Conservation (phyloP, 1,284 basidiomycete genomes). For the Paramarasmius palmivorus region DNA sequence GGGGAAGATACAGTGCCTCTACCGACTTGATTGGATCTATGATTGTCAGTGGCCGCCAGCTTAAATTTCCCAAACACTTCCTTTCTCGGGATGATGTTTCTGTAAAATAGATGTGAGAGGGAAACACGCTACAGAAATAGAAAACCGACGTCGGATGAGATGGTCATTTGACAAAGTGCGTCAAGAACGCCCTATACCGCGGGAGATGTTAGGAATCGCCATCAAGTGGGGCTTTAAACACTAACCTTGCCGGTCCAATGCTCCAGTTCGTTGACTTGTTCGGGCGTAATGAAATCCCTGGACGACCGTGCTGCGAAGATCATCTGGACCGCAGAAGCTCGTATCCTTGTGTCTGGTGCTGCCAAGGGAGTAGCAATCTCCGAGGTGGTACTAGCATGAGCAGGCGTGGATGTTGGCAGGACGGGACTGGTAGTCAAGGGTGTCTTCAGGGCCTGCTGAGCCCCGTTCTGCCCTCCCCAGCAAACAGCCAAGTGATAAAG, state of each 20-base stretch:
- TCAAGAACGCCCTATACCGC: slow-evolving; percentile 13
- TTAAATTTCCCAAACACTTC: slow-evolving; percentile 44
- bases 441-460: slow-evolving; percentile 24
- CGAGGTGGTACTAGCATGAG: slow-evolving; percentile 22
- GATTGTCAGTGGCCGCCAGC: no score
- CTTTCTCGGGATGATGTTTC: slow-evolving; percentile 42
- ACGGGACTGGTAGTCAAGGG: slow-evolving; percentile 49
- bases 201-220: not conserved
- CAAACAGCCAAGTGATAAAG: slow-evolving; percentile 71
- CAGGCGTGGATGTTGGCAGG: slow-evolving; percentile 26
- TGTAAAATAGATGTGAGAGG: slow-evolving; percentile 20
- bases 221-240: slow-evolving; percentile 18
- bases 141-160: slow-evolving; percentile 20
- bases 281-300: slow-evolving; percentile 77
- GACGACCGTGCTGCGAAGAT: slow-evolving; percentile 80
- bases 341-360: slow-evolving; percentile 50
- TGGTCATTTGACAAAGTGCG: slow-evolving; percentile 16
- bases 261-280: slow-evolving; percentile 65
- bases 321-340: slow-evolving; percentile 80
- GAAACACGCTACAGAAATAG: not conserved
- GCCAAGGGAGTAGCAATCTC: slow-evolving; percentile 26
- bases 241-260: slow-evolving; percentile 63
- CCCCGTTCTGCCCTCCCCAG: slow-evolving; percentile 40
- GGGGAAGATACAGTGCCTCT: no score
- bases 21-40: no score